Conservation (phyloP, 2,329 filamentous ascomycete species). For the Pezicula carpinea region DNA sequence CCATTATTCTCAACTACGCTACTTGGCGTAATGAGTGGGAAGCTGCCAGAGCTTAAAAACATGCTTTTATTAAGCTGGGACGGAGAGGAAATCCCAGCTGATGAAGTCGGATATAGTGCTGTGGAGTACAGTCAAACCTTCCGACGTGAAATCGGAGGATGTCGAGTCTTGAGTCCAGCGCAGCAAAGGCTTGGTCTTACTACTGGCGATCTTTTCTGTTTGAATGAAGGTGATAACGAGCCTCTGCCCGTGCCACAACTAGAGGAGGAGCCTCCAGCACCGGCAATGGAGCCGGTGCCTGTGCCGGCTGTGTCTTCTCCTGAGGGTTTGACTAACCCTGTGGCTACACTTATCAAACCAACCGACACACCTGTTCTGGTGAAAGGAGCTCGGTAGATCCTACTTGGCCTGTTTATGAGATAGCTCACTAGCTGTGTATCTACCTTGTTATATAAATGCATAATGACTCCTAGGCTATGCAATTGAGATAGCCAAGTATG, state of each 20-base stretch:
- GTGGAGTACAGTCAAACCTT: conserved; percentile 54
- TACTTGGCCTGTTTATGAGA: neutral
- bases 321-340: no score
- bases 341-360: neutral
- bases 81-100: conserved; percentile 42
- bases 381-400: neutral
- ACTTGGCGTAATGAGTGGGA: conserved; percentile 43
- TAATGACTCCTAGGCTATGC: neutral
- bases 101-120: conserved; percentile 40
- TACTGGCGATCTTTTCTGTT: conserved; percentile 25
- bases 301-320: neutral
- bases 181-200: conserved; percentile 12
- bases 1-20: conserved; percentile 44
- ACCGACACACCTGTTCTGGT: neutral
- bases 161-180: conserved; percentile 28
- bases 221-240: conserved; percentile 8
- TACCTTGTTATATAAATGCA: neutral
- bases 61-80: conserved; percentile 62
- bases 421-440: neutral
- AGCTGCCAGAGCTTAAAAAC: conserved; percentile 38
- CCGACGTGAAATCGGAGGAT: conserved; percentile 62
- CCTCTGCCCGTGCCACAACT: no score
- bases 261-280: no score
- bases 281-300: neutral
- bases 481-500: neutral